Base-by-base conservation (phyloP, 192 early-diverging fungal genomes). In the Cladochytrium replicatum region DNA sequence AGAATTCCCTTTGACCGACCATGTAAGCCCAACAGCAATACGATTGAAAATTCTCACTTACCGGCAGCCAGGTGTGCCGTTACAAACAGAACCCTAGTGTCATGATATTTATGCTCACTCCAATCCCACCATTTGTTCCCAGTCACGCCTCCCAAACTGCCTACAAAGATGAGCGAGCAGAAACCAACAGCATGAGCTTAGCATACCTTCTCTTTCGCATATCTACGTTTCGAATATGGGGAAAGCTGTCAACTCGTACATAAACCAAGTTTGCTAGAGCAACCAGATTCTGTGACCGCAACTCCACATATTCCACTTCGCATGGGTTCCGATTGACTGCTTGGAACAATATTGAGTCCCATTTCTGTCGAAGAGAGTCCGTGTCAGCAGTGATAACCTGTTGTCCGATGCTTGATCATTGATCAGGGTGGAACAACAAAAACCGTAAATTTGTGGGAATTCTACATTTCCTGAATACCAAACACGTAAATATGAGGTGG, bases 391-490 rank as follows among this genome's bases (percentile, higher is more conserved):
- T 46, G 21, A 70, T 67, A 38, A 62, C 61, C 52, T 63, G 46
- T 9, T n/a, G 41, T 47, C 41, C 28, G 31, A 42, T 28, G 24
- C n/a, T n/a, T n/a, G n/a, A n/a, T n/a, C 26, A 46, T 38, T 29
- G 28, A 57, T 6, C 53, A 30, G 32, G 22, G 66, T 70, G 49
- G 79, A 57, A 46, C 85, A 80, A 43, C 67, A 61, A 0, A 69
- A 68, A 48, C 84, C 82, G 19, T 79, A 71, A 3, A 73, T 69
- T 40, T 85, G n/a, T n/a, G n/a, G n/a, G n/a, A 62, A 59, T 95
- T 84, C n/a, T 97, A 91, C 22, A 99, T 80, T 57, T 99, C 97
- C 57, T 99, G 93, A 42, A 96, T 87, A 8, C 90, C 94, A 55
- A 97, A 81, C 0, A 83, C 83, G 24, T 81, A 74, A 17, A 97